Base-by-base conservation (phyloP, 805 yeast species). In the Yamadazyma olivae region DNA sequence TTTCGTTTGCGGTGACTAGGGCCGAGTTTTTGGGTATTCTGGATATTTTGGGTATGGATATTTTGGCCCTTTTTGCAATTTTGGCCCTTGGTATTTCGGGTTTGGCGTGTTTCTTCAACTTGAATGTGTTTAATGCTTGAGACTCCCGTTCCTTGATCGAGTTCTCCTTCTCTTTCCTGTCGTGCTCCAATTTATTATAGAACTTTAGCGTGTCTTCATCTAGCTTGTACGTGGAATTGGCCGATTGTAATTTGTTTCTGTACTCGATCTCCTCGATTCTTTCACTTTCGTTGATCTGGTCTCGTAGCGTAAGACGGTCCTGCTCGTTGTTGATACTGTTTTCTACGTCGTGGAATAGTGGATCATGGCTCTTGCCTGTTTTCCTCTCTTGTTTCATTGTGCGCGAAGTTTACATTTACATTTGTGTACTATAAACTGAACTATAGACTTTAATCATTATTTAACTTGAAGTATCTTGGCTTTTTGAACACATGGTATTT, bases 401-500 rank as follows among this genome's bases (percentile, higher is more conserved):
- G n/a, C n/a, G n/a, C n/a, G n/a, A n/a, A n/a, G n/a, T n/a, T n/a
- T n/a, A n/a, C n/a, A n/a, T n/a, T n/a, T n/a, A n/a, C n/a, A n/a
- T n/a, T n/a, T n/a, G n/a, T n/a, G n/a, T n/a, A n/a, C n/a, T n/a
- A n/a, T n/a, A n/a, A n/a, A n/a, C n/a, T n/a, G n/a, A n/a, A n/a
- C n/a, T n/a, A n/a, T n/a, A n/a, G n/a, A n/a, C n/a, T n/a, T n/a
- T n/a, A n/a, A n/a, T n/a, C n/a, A n/a, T n/a, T n/a, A n/a, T n/a
- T n/a, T n/a, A 25, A 13, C 12, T 66, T 71, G 51, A 75, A 88
- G 55, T 90, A 90, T 45, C 95, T 74, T 3, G 99, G 99, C 58
- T 84, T 93, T 46, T 88, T 93, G 59, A 93, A 89, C 1, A 93
- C 99, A 58, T 93, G 98, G 70, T 83, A 93, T 45, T 78, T 71